These are phyloP conservation scores for Anthostomella pinea DNA, from an alignment of 2,329 filamentous ascomycete genomes.

Conservation along the genomic window DNA sequence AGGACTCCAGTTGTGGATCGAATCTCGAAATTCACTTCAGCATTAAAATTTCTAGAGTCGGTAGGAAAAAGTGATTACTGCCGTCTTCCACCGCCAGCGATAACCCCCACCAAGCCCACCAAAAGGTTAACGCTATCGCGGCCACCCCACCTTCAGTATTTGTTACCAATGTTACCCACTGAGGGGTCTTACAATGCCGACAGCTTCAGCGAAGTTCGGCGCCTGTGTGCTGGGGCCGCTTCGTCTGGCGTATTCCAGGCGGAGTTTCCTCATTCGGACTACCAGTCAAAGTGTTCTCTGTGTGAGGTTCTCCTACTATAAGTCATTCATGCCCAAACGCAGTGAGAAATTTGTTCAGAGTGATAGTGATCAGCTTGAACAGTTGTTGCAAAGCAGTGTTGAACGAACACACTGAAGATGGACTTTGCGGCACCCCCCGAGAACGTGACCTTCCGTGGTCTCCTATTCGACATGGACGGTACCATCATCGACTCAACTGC, in stretches of 20 bases:
- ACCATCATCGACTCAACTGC: constrained; percentile 80
- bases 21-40: constrained; percentile 9
- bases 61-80: constrained; percentile 23
- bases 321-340: no score
- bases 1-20: constrained; percentile 2
- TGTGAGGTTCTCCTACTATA: no score
- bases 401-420: constrained; percentile 19
- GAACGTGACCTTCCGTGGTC: constrained; percentile 50
- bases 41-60: constrained; percentile 23
- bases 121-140: constrained; percentile 15
- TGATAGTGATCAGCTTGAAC: no score
- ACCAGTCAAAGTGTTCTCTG: no score
- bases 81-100: constrained; percentile 23
- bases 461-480: constrained; percentile 76
- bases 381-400: no score
- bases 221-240: no score
- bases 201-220: no score
- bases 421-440: constrained; percentile 43
- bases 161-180: no score
- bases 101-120: constrained; percentile 16
- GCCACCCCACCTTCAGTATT: constrained; percentile 20
- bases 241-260: no score
- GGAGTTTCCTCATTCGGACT: constrained; percentile 17
- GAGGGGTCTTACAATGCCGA: no score
- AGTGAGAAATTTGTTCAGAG: no score